phyloP scores from a whole-genome alignment of 495 filamentous ascomycete genomes.

The Hypoxylon subgilvum region DNA sequence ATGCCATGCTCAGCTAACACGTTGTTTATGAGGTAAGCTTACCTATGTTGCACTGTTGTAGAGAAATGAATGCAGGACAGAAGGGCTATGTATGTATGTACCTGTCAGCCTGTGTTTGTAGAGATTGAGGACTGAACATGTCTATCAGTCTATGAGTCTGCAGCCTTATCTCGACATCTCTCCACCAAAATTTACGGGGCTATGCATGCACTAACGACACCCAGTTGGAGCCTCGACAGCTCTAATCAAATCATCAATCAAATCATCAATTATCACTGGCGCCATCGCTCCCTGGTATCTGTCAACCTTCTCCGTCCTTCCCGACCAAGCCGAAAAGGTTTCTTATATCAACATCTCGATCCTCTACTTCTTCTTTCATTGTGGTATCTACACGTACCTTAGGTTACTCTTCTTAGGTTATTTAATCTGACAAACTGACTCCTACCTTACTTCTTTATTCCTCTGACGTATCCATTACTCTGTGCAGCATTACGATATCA shows the following conservation, averaged over 20 bases:
- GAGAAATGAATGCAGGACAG: background rate
- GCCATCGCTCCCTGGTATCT: slow-evolving; percentile 20
- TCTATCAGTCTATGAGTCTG: too few relatives aligned
- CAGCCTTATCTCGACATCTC: slow-evolving; percentile 27
- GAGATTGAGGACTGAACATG: too few relatives aligned
- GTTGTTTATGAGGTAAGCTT: too few relatives aligned
- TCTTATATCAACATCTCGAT: slow-evolving; percentile 29
- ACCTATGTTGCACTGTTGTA: too few relatives aligned
- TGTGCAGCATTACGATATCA: slow-evolving; percentile 13
- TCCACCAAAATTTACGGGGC: too few relatives aligned
- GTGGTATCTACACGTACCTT: too few relatives aligned
- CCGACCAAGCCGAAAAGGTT: slow-evolving; percentile 29
- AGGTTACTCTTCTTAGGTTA: too few relatives aligned
- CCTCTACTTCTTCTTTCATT: slow-evolving; percentile 6
- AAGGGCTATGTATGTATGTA: background rate
- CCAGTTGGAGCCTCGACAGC: slow-evolving; percentile 31
- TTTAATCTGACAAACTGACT: background rate
- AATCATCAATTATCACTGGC: too few relatives aligned
- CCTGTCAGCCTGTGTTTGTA: too few relatives aligned
- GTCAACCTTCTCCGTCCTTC: slow-evolving; percentile 23
- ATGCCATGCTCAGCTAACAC: too few relatives aligned
- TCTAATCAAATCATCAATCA: slow-evolving; percentile 1
- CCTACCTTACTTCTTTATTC: slow-evolving; percentile 18
- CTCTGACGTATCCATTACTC: background rate
- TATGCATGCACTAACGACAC: too few relatives aligned